These are phyloP conservation scores for Corchorus olitorius DNA, from an alignment of 345 rosid species.

Conservation along the genomic window DNA sequence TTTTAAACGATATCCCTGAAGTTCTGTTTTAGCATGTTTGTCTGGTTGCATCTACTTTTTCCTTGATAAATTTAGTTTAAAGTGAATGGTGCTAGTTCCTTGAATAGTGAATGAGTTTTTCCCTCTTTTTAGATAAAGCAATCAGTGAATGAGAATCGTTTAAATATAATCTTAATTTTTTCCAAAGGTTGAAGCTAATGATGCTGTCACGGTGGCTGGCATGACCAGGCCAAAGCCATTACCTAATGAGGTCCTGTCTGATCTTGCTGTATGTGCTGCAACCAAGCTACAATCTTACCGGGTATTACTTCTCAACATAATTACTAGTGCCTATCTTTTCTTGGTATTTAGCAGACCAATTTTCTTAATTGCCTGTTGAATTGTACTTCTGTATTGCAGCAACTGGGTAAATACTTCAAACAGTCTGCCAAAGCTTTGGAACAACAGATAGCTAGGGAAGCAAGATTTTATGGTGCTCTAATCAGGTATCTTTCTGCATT, in stretches of 20 bases:
- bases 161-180: not conserved
- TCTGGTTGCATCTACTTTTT: not conserved
- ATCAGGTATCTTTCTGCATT: slow-evolving; percentile 55
- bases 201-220: slow-evolving; percentile 80
- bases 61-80: slow-evolving; percentile 1
- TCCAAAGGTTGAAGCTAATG: slow-evolving; percentile 81
- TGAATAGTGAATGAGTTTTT: not conserved
- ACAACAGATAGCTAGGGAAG: slow-evolving; percentile 79
- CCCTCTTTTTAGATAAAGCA: too few species aligned
- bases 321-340: not conserved
- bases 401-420: slow-evolving; percentile 87
- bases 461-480: slow-evolving; percentile 95
- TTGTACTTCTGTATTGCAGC: slow-evolving; percentile 44
- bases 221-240: slow-evolving; percentile 81
- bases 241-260: slow-evolving; percentile 73
- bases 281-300: slow-evolving; percentile 85
- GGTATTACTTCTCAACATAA: slow-evolving; percentile 40
- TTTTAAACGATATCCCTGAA: too few species aligned
- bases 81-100: not conserved
- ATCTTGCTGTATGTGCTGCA: slow-evolving; percentile 84
- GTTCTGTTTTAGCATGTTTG: not conserved
- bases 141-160: not conserved
- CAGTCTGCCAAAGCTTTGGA: slow-evolving; percentile 89
- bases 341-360: not conserved
- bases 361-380: slow-evolving; percentile 10